Conservation (phyloP, 106 monocot genomes). For the Allium sativum region DNA sequence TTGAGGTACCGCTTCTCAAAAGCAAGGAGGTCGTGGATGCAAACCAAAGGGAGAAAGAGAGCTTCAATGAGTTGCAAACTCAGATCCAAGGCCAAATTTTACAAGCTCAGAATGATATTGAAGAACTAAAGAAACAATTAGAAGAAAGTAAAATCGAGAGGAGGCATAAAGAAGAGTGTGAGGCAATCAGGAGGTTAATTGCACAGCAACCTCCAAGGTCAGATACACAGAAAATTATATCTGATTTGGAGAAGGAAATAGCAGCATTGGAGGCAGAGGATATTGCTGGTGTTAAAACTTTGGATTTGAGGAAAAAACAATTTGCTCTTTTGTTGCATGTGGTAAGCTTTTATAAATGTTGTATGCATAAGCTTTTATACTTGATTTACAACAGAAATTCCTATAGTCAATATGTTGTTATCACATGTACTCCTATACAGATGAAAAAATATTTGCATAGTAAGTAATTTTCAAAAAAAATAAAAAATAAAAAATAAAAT, state of each 20-base stretch:
- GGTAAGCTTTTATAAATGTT: constrained; percentile 28
- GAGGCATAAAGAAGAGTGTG: constrained; percentile 95
- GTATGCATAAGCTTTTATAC: too few relatives aligned
- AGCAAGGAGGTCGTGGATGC: constrained; percentile 85
- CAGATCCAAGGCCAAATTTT: constrained; percentile 56
- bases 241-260: constrained; percentile 79
- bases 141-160: constrained; percentile 83
- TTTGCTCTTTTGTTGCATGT: constrained; percentile 84
- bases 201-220: constrained; percentile 81
- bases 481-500: too few relatives aligned
- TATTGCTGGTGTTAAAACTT: constrained; percentile 41
- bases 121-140: constrained; percentile 57
- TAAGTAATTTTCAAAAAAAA: too few relatives aligned
- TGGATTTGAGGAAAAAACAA: constrained; percentile 88
- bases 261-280: constrained; percentile 70
- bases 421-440: too few relatives aligned
- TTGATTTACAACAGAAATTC: too few relatives aligned
- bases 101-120: constrained; percentile 62
- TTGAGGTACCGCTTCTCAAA: constrained; percentile 79
- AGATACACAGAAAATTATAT: constrained; percentile 63
- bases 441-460: too few relatives aligned
- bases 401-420: too few relatives aligned
- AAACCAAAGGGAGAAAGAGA: constrained; percentile 76
- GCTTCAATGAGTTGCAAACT: constrained; percentile 58
- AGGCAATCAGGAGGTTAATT: constrained; percentile 74